Evolutionary conservation across 176 grass and related monocot species (phyloP), one percentile per base, ranked within the genome.

Genomic region (Alloteropsis semialata): DNA sequence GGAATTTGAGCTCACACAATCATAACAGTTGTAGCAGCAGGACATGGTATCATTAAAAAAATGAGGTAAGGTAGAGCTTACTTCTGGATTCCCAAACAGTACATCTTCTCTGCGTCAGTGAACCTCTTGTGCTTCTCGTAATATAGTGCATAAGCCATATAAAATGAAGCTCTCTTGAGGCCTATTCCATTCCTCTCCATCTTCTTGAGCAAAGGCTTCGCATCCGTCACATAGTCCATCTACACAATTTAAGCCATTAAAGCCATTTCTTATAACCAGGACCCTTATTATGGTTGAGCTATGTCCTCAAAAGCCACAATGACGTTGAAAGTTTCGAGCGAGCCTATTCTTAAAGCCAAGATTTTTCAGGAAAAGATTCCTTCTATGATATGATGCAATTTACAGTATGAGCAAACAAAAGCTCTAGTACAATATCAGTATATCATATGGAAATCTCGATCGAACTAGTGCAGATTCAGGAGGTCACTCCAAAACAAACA

Each of bases 201-300:
- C 81, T 82, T 98, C 81, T 91, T 95, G 63, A 98, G 87, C 58
- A 98, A 63, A 21, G 84, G 84, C 74, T 92, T 98, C 9, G 93
- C 92, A 77, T 98, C 96, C 30, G 88, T 33, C 54, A 98, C 92
- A 45, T 90, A 93, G 80, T 98, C 96, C 96, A 98, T 98, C 92
- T 94, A 75, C 28, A 62, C 5, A 48, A 80, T 38, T 14, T 64
- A 27, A 21, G 54, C 7, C 46, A 57, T 8, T 24, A 86, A 67
- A 15, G 34, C 50, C 11, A 32, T 13, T 34, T 66, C 34, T 63
- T 46, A 33, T 27, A 25, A 48, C 62, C 69, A 60, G 24, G 58
- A 41, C n/a, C n/a, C n/a, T n/a, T n/a, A n/a, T n/a, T 69, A 18
- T 28, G 13, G 6, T 13, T 33, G 5, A 25, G 42, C 4, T 42